These are phyloP conservation scores for Stevia rebaudiana DNA, from an alignment of 140 eudicot species.

Conservation along the genomic window DNA sequence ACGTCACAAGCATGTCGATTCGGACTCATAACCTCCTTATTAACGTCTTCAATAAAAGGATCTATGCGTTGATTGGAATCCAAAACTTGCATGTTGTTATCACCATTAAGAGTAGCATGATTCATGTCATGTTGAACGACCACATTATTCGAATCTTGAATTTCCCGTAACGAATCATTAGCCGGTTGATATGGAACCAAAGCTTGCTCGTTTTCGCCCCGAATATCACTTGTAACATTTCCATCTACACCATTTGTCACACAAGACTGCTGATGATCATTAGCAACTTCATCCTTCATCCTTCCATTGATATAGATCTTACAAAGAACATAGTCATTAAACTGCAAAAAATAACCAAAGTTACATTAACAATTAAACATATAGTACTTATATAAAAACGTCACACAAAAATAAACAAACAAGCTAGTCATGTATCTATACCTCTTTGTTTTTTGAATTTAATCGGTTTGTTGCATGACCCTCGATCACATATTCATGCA, in stretches of 20 bases:
- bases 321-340: constrained; percentile 24
- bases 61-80: not conserved
- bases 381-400: too few species aligned
- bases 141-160: not conserved
- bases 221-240: too few species aligned
- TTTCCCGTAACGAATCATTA: not conserved
- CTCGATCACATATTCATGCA: constrained; percentile 16
- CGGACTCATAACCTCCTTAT: not conserved
- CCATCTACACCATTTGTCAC: too few species aligned
- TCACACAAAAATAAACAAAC: too few species aligned
- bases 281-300: not conserved
- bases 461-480: not conserved
- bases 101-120: not conserved
- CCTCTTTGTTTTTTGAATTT: constrained; percentile 13
- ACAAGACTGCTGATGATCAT: too few species aligned
- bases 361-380: constrained; percentile 14
- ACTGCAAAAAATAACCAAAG: constrained; percentile 10
- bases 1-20: not conserved
- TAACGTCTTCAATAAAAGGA: not conserved
- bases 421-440: not conserved
- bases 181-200: constrained; percentile 3
- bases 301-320: constrained; percentile 5
- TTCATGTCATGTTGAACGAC: not conserved
- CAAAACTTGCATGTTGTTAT: too few species aligned
- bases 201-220: constrained; percentile 2